Conservation (phyloP, 176 grass and related monocot species). For the Lolium rigidum region DNA sequence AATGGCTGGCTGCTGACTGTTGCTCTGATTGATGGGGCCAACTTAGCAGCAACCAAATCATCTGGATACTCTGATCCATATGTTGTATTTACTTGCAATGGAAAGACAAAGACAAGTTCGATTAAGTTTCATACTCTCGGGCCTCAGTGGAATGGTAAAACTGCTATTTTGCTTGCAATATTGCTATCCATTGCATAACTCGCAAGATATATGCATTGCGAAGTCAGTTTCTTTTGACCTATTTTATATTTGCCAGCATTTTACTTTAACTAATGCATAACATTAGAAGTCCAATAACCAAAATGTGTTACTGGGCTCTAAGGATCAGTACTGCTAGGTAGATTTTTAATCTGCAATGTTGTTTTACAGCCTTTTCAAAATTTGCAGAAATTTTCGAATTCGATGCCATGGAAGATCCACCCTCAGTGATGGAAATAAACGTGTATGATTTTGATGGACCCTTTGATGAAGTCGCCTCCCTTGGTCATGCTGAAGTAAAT, state of each 20-base stretch:
- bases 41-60: conserved; percentile 73
- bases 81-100: conserved; percentile 97
- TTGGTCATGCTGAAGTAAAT: conserved; percentile 93
- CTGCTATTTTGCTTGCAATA: conserved; percentile 9
- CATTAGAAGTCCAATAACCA: not conserved
- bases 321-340: conserved; percentile 12
- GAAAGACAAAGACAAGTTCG: conserved; percentile 89
- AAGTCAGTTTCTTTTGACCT: not conserved
- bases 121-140: conserved; percentile 90
- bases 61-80: conserved; percentile 88
- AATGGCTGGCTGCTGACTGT: conserved; percentile 93
- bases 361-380: conserved; percentile 27
- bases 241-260: conserved; percentile 13
- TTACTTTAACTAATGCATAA: not conserved
- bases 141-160: conserved; percentile 96
- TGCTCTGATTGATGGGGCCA: conserved; percentile 80
- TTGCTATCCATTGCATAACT: not conserved
- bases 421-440: conserved; percentile 83
- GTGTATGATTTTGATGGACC: conserved; percentile 97
- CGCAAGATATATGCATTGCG: not conserved
- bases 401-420: conserved; percentile 93
- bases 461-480: conserved; percentile 75
- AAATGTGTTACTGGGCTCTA: not conserved
- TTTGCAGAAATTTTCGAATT: conserved; percentile 97
- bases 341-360: not conserved